Evolutionary conservation across 148 eudicot genomes (phyloP), one percentile per base, ranked within the genome.

Genomic region (Nyssa sinensis): DNA sequence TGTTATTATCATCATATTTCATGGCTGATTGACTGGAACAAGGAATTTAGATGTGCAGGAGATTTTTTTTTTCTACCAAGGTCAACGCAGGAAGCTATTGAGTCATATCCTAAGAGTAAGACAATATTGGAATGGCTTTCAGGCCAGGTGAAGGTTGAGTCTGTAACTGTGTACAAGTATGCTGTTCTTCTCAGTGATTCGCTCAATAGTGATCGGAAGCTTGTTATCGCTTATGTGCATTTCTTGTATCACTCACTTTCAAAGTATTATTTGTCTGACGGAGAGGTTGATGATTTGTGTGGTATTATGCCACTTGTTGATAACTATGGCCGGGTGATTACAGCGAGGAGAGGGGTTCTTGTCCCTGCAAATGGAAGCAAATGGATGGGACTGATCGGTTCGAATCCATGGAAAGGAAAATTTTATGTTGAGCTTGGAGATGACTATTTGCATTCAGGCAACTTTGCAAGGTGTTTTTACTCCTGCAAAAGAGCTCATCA

Each of bases 321-420:
- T 60, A 75, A 72, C 9, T 81, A 77, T 73, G 86, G 89, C 11
- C n/a, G 33, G 14, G 71, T 88, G 53, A 62, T 34, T 41, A 23
- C n/a, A 16, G 0, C 5, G 9, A 62, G 79, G 49, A 55, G 66
- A 25, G 79, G 76, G 32, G 84, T 83, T 58, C 86, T 90, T 69
- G 84, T 90, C 66, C 96, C 96, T 58, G 86, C 92, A 0, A 80
- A 78, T 5, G 87, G 82, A 19, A 91, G 96, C 85, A 81, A 80
- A 60, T 91, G 93, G 93, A 80, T 84, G 3, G 79, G 81, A 47
- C 71, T 91, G 59, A 66, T 87, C n/a, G 88, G 89, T 62, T 82
- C 88, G 31, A 86, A 87, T 78, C 85, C 84, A 8, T 91, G 93
- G 93, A 75, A 62, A 58, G 17, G 49, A 17, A 78, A 79, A 17